Conservation (phyloP, 2,329 filamentous ascomycete genomes). For the Fonsecaea nubica region DNA sequence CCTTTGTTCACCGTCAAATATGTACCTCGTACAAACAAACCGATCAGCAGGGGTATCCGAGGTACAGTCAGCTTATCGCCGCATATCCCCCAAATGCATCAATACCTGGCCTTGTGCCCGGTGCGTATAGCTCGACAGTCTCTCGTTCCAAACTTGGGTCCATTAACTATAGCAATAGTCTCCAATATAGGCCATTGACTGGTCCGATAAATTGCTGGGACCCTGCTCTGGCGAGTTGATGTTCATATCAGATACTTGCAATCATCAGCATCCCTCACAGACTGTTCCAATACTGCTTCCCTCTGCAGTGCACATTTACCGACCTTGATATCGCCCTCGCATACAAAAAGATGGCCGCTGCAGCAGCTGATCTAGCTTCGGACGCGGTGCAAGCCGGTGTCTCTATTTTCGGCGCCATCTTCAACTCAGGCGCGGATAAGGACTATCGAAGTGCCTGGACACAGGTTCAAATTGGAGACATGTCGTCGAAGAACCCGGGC, state of each 20-base stretch:
- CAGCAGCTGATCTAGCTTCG: neutral
- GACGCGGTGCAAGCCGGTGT: neutral
- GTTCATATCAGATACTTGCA: neutral
- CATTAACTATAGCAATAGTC: neutral
- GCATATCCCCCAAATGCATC: neutral
- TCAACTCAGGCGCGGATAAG: constrained; percentile 14
- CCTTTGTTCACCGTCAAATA: neutral
- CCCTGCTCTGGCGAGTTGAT: neutral
- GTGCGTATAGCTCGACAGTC: neutral
- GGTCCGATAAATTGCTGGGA: neutral
- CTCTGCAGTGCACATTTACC: neutral
- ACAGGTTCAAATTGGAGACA: constrained; percentile 9
- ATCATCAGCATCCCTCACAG: neutral
- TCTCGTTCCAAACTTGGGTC: neutral
- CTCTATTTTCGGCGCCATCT: neutral
- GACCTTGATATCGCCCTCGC: neutral
- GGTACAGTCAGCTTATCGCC: neutral
- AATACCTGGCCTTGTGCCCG: neutral
- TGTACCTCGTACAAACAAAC: neutral
- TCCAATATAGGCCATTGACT: no score
- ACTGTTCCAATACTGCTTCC: neutral
- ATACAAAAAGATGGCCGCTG: neutral
- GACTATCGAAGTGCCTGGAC: constrained; percentile 20
- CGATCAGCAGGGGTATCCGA: neutral
- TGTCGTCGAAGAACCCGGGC: constrained; percentile 14